Evolutionary conservation across 2,329 filamentous ascomycete species (phyloP), one percentile per base, ranked within the genome.

Genomic region (Keithomyces neogunnii): DNA sequence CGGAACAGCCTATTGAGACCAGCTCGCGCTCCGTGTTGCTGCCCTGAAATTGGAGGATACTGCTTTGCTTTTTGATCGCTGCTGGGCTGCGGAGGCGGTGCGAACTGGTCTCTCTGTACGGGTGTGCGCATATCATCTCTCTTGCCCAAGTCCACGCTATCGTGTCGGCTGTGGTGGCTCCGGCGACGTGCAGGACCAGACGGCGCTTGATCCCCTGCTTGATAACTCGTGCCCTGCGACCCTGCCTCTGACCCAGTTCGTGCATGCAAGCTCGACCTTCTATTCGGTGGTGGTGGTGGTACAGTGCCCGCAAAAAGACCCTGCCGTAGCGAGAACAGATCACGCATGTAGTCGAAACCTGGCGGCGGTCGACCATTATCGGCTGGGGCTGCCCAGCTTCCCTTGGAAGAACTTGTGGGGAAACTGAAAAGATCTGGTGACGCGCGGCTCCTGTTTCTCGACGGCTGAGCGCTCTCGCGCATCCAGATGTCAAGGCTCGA

Each of bases 401-500:
- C 61, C 35, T 58, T 63, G n/a, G 57, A 52, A 0, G 67, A 60
- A 5, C 60, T 65, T 0, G 63, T 64, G 0, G 78, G 77, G 52
- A 82, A 80, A 19, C 72, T 68, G 53, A 81, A 81, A 2, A 81
- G 65, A 51, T 81, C 78, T 0, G 78, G 78, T 3, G 77, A 79
- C 1, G 57, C 56, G 30, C 65, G 61, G 6, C 60, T 60, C 1
- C 57, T 60, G 0, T 63, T 61, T 1, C 50, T 52, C 3, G 54
- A 54, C 0, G 74, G 70, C 45, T 75, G 75, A 33, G 71, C 63
- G 49, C 76, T 77, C 60, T 80, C 77, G 5, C 72, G 73, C 65
- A 82, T 72, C 79, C 79, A 83, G 29, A 79, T 77, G 50, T 82
- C 80, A 4, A 77, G 69, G 53, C 73, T 77, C 1, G 75, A 79